These are phyloP conservation scores for Trapa bicornis DNA, from an alignment of 345 rosid species.

Conservation along the genomic window DNA sequence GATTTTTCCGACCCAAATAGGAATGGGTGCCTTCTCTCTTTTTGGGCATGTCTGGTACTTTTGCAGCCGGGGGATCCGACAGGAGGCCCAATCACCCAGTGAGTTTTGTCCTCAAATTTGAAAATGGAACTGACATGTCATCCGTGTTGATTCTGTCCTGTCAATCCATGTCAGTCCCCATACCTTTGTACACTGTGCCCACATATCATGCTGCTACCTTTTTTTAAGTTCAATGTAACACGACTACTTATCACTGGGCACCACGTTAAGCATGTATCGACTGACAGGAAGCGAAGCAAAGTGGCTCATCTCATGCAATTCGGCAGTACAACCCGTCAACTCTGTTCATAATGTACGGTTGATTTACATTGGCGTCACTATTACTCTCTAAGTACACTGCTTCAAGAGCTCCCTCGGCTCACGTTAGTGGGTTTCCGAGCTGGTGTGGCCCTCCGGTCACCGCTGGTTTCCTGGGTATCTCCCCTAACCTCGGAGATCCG, in stretches of 20 bases:
- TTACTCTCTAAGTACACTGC: background rate
- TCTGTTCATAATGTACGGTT: background rate
- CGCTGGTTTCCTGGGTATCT: too few relatives aligned
- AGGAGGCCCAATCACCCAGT: background rate
- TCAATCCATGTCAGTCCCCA: too few relatives aligned
- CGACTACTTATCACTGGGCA: too few relatives aligned
- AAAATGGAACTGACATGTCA: too few relatives aligned
- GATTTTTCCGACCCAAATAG: background rate
- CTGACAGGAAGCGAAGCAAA: background rate
- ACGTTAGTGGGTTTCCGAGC: background rate
- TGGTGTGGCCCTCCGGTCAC: background rate
- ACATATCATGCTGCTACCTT: too few relatives aligned
- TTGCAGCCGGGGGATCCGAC: background rate
- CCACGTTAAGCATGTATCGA: too few relatives aligned
- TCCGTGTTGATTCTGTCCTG: too few relatives aligned
- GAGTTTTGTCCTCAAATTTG: background rate
- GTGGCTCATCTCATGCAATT: background rate
- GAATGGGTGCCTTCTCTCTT: background rate
- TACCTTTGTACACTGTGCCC: too few relatives aligned
- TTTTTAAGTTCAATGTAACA: too few relatives aligned
- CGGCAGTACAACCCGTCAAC: background rate
- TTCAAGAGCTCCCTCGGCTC: background rate
- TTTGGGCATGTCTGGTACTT: background rate
- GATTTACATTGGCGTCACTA: background rate
- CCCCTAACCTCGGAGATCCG: too few relatives aligned